Conservation (phyloP, 305 asterid species). For the Fraxinus baroniana region DNA sequence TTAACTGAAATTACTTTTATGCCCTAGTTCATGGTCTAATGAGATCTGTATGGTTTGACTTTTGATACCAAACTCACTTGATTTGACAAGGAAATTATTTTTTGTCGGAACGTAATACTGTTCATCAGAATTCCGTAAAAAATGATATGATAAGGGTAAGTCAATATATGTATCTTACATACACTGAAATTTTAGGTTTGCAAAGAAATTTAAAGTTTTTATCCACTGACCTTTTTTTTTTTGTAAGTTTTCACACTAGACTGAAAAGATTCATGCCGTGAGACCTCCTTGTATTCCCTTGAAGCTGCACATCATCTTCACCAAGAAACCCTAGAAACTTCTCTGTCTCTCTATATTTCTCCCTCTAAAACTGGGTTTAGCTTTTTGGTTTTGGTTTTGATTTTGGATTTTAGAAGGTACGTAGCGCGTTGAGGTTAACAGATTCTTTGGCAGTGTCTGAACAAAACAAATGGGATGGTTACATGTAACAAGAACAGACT, state of each 20-base stretch:
- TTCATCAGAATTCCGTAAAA: not conserved
- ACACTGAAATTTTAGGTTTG: not conserved
- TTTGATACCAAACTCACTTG: not conserved
- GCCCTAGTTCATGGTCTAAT: not conserved
- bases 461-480: slow-evolving; percentile 28
- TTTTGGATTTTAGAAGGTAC: slow-evolving; percentile 22
- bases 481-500: slow-evolving; percentile 16
- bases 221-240: not conserved
- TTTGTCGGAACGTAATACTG: not conserved
- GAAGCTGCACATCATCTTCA: slow-evolving; percentile 7
- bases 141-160: not conserved
- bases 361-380: not conserved
- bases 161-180: not conserved
- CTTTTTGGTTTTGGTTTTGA: not conserved
- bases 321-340: slow-evolving; percentile 16
- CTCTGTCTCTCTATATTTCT: not conserved
- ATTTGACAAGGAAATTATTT: not conserved
- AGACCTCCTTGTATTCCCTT: slow-evolving; percentile 1
- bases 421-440: slow-evolving; percentile 50
- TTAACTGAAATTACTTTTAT: not conserved
- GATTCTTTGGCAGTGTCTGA: slow-evolving; percentile 49
- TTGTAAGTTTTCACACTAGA: not conserved
- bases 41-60: slow-evolving; percentile 19
- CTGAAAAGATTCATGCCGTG: slow-evolving; percentile 15
- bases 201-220: not conserved